Evolutionary conservation across 495 filamentous ascomycete species (phyloP).

Genomic region (Copromyces sp.): DNA sequence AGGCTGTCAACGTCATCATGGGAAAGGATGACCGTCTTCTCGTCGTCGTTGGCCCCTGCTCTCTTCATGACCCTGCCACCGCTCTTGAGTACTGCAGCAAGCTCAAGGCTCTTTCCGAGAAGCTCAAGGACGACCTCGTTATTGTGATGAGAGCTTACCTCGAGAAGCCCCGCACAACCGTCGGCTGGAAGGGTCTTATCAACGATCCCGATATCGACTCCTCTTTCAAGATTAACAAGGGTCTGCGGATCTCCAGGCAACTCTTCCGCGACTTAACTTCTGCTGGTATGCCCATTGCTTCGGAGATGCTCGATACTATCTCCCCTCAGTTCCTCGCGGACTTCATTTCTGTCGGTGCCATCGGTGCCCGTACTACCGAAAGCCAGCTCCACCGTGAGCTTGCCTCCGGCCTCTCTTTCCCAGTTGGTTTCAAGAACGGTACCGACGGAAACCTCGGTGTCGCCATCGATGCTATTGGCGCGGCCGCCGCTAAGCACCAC

Average conservation of each 20-base stretch:
- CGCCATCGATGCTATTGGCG: conserved; percentile 93
- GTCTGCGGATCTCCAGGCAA: conserved; percentile 74
- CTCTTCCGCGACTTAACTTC: conserved; percentile 84
- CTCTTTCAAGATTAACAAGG: conserved; percentile 98
- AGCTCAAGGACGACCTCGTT: conserved; percentile 70
- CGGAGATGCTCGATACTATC: conserved; percentile 97
- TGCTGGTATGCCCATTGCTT: conserved; percentile 83
- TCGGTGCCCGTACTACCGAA: conserved; percentile 95
- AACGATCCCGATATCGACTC: conserved; percentile 98
- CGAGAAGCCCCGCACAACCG: conserved; percentile 97
- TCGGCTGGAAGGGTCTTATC: conserved; percentile 98
- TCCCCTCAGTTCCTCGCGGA: conserved; percentile 93
- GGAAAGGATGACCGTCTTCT: conserved; percentile 73
- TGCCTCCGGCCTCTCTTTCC: conserved; percentile 94
- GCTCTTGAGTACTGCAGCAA: conserved; percentile 79
- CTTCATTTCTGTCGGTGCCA: conserved; percentile 87
- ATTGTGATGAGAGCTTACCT: conserved; percentile 98
- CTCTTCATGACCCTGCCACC: conserved; percentile 84
- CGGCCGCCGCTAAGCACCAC: conserved; percentile 83
- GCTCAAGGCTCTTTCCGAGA: conserved; percentile 61
- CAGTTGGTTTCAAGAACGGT: conserved; percentile 98
- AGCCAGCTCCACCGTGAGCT: conserved; percentile 92
- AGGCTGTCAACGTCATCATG: conserved; percentile 76
- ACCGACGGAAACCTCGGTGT: conserved; percentile 91
- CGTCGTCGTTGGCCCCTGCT: conserved; percentile 92